A percentile compares a stretch with the other conserved stretches of the same genome.
phyloP scores from a whole-genome alignment of 2,329 filamentous ascomycete species.

The Fusarium verticillioides region DNA sequence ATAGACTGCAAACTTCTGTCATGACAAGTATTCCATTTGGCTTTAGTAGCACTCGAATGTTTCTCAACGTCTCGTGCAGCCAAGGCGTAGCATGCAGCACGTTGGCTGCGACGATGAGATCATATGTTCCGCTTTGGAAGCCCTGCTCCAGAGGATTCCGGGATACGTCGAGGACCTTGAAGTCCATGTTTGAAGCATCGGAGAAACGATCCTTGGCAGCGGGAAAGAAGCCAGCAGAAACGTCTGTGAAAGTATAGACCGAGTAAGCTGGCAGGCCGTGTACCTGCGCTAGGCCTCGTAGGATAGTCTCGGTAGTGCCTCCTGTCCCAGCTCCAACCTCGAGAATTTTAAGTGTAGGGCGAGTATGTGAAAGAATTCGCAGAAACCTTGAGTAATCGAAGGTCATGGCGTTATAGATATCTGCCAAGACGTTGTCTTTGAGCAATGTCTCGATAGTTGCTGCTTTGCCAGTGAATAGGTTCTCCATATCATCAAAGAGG shows the following conservation, averaged over 20 bases:
- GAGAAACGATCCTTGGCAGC: constrained; percentile 33
- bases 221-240: constrained; percentile 50
- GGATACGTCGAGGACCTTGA: constrained; percentile 43
- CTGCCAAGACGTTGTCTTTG: not conserved
- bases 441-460: constrained; percentile 1
- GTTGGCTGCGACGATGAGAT: constrained; percentile 44
- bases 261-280: constrained; percentile 29
- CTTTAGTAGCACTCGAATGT: constrained; percentile 39
- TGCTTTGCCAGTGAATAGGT: constrained; percentile 5
- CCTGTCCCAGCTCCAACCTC: constrained; percentile 54
- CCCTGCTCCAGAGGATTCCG: constrained; percentile 27
- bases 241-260: constrained; percentile 54
- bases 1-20: constrained; percentile 37
- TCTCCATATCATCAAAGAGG: not conserved
- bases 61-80: constrained; percentile 36
- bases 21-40: constrained; percentile 45
- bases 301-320: constrained; percentile 22
- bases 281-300: not conserved
- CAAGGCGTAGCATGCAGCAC: constrained; percentile 47
- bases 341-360: constrained; percentile 50
- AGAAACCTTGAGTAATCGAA: constrained; percentile 13
- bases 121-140: constrained; percentile 31
- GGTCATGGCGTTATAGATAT: not conserved
- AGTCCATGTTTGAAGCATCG: constrained; percentile 19
- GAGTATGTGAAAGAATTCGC: constrained; percentile 43